phyloP scores from a whole-genome alignment of 2,329 filamentous ascomycete species.

The Calcarisporium arbuscula region DNA sequence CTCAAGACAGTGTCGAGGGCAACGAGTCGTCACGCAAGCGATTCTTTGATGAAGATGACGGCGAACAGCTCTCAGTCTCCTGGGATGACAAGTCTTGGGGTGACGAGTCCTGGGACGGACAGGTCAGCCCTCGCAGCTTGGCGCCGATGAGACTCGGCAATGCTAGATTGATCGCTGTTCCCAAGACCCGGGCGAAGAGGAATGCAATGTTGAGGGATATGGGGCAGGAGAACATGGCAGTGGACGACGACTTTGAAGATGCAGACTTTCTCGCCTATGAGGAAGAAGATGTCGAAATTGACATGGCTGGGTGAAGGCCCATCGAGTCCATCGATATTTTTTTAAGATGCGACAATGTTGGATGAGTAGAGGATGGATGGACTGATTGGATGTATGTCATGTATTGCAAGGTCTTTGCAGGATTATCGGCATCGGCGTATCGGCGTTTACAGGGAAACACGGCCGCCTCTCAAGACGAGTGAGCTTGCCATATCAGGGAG shows the following conservation, averaged over 20 bases:
- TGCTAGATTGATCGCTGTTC: slow-evolving; percentile 43
- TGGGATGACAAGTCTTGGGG: slow-evolving; percentile 19
- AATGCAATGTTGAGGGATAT: slow-evolving; percentile 12
- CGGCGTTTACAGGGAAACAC: too few relatives aligned
- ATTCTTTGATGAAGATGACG: slow-evolving; percentile 37
- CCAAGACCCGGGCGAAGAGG: slow-evolving; percentile 27
- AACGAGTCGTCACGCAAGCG: slow-evolving; percentile 38
- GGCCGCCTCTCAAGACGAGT: too few relatives aligned
- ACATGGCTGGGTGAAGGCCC: slow-evolving; percentile 12
- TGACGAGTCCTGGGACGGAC: slow-evolving; percentile 30
- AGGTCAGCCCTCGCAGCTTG: slow-evolving; percentile 33
- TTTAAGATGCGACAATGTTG: too few relatives aligned
- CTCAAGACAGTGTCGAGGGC: slow-evolving; percentile 46
- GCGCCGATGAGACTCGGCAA: slow-evolving; percentile 30
- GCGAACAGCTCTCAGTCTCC: too few relatives aligned
- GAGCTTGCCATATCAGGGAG: too few relatives aligned
- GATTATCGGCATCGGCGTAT: too few relatives aligned
- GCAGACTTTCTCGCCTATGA: slow-evolving; percentile 55
- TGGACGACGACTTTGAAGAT: slow-evolving; percentile 58
- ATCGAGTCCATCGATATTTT: neutral
- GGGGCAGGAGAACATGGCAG: slow-evolving; percentile 42
- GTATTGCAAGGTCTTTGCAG: too few relatives aligned
- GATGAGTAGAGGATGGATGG: too few relatives aligned
- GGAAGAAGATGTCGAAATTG: slow-evolving; percentile 38
- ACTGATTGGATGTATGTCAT: too few relatives aligned